Base-by-base conservation (phyloP, 495 filamentous ascomycete species). In the Aeminium ludgeri region DNA sequence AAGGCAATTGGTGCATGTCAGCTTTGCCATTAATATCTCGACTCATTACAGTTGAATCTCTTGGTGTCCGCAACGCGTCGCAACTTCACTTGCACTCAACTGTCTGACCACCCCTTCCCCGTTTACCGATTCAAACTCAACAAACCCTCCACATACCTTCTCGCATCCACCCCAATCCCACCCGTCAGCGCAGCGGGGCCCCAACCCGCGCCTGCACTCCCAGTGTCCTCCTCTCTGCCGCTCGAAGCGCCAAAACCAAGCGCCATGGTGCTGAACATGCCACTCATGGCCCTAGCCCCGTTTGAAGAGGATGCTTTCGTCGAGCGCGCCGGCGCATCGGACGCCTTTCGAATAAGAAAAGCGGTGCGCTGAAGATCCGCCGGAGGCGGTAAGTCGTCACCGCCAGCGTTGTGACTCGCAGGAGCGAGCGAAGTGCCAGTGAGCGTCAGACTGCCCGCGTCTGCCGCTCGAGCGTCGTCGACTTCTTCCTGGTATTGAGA, bases 131-230 rank as follows among this genome's bases (percentile, higher is more conserved):
- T 79, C 57, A 92, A 57, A 53, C 72, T 84, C 48, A 94, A 60
- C 41, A 94, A 56, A 10, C 73, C 76, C 52, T 92, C 86, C 44
- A 93, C 80, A 62, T 93, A 94, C 52, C 72, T 71, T 57, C 77
- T 68, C 30, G 85, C 81, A 70, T 94, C 85, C 43, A 93, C 66
- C 0, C 86, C 86, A 49, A 94, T 77, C 3, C 86, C 86, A 57
- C 87, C 82, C n/a, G 76, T 78, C 41, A 91, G 54, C 42, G 72
- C 70, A 19, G 66, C 69, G 0, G 80, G 72, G 10, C 71, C 72
- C 42, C 73, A 75, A 20, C 74, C 55, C 10, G 41, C 52, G 0
- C 44, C 15, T 20, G 39, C 19, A 39, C 46, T 64, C 45, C 43
- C 38, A 1, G 15, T 38, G 48, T 48, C 38, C 45, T 44, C 17